These are phyloP conservation scores for Amphicarpaea edgeworthii DNA, from an alignment of 306 rosid genomes.

Conservation along the genomic window DNA sequence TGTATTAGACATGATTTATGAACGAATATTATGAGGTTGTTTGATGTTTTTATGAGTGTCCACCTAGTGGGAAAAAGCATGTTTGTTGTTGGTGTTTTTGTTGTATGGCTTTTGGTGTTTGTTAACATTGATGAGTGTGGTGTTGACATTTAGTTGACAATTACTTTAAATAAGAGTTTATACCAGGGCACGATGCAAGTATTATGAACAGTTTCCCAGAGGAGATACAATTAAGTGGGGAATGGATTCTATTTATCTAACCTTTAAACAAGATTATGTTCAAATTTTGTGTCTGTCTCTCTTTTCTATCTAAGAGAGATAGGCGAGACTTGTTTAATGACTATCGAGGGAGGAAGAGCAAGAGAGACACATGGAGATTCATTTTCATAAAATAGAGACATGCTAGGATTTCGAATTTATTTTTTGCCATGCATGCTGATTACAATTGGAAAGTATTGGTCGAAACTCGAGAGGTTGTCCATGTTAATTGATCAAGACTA, in stretches of 20 bases:
- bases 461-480: neutral
- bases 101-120: neutral
- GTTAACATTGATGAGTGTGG: neutral
- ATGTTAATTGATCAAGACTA: constrained; percentile 2
- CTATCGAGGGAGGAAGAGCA: neutral
- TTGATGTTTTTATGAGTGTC: neutral
- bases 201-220: neutral
- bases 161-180: neutral
- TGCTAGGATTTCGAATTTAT: neutral
- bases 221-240: neutral
- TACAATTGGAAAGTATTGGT: neutral
- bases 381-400: constrained; percentile 11
- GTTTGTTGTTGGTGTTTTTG: neutral
- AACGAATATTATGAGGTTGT: neutral
- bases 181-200: neutral
- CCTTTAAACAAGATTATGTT: neutral
- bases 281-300: neutral
- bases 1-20: neutral
- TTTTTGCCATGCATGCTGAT: neutral
- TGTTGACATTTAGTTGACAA: neutral
- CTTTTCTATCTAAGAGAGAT: neutral
- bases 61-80: neutral
- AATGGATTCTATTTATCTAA: neutral
- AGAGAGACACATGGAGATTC: neutral
- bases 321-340: neutral